Base-by-base conservation (phyloP, 768 basidiomycete genomes). In the Kwoniella heveanensis region DNA sequence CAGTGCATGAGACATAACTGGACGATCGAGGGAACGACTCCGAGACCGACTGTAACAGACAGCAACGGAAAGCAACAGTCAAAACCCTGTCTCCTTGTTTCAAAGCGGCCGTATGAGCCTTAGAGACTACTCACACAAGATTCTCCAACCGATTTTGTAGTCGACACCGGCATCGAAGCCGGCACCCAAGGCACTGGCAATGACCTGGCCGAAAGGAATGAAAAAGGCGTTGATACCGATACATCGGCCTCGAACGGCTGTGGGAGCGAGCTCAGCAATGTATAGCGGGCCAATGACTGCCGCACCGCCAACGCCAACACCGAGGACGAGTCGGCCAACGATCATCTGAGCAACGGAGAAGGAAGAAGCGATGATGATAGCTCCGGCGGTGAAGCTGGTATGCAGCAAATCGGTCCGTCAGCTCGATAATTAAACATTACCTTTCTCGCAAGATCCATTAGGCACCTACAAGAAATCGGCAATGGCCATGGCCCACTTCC, bases 271-370 rank as follows among this genome's bases (percentile, higher is more conserved):
- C 48, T 69, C 68, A 13, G 60, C 47, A 27, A 69, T 67, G 47
- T 64, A 69, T 19, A 69, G 26, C 9, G 67, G 67, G 1, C 58
- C 59, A 22, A 69, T 62, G 2, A 55, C 37, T 2, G 68, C 65
- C 12, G 69, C 65, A 19, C 44, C 54, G 19, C 69, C 69, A 19
- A 67, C 65, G 8, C 69, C 69, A 48, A 70, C 56, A 37, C 65
- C 69, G n/a, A 70, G 58, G 10, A 70, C 50, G 0, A 70, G n/a
- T 2, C 69, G 57, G 29, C 69, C 69, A 22, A 70, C 59, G 44
- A 67, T 64, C 24, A 70, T 60, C 26, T 70, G 69, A 50, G 54
- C 49, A 9, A 64, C n/a, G 22, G 61, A 64, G 49, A 58, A 70
- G 53, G 57, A 60, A 15, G 69, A 49, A 13, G 62, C 57, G 32